These are phyloP conservation scores for Blastomyces silverae DNA, from an alignment of 2,329 filamentous ascomycete genomes.

Conservation along the genomic window DNA sequence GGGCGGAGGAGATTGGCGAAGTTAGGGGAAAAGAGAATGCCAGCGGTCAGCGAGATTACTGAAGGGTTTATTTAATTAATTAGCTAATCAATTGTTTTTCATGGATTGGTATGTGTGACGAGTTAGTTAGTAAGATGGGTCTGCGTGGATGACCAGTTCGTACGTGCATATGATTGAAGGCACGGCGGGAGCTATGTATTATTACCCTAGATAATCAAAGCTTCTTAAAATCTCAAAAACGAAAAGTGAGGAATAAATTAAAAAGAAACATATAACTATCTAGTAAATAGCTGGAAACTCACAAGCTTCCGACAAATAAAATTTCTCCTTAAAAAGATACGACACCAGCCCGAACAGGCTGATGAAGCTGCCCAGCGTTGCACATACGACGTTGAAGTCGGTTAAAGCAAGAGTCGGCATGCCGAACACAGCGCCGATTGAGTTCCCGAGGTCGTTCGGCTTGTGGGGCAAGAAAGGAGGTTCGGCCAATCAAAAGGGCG, in stretches of 20 bases:
- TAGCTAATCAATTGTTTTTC: background rate
- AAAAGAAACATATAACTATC: background rate
- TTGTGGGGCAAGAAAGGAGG: background rate
- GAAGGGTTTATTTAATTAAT: constrained; percentile 14
- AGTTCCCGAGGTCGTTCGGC: background rate
- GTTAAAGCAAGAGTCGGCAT: constrained; percentile 60
- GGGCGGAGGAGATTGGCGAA: constrained; percentile 70
- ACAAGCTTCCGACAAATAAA: constrained; percentile 87
- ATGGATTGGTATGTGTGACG: background rate
- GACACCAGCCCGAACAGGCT: constrained; percentile 86
- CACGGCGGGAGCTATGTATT: no score
- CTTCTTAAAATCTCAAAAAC: constrained; percentile 1
- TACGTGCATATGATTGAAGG: no score
- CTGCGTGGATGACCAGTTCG: no score
- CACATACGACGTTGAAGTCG: constrained; percentile 80
- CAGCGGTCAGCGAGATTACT: constrained; percentile 80
- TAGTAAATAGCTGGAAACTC: constrained; percentile 36
- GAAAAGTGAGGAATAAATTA: background rate
- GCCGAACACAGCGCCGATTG: constrained; percentile 17
- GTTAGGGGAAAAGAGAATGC: constrained; percentile 69
- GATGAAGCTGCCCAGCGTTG: constrained; percentile 77
- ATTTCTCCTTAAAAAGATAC: constrained; percentile 80
- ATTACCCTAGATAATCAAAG: no score
- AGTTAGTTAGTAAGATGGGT: no score
- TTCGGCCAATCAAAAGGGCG: background rate